Evolutionary conservation across 805 yeast genomes (phyloP), one percentile per base, ranked within the genome.

Genomic region (Candida verbasci): DNA sequence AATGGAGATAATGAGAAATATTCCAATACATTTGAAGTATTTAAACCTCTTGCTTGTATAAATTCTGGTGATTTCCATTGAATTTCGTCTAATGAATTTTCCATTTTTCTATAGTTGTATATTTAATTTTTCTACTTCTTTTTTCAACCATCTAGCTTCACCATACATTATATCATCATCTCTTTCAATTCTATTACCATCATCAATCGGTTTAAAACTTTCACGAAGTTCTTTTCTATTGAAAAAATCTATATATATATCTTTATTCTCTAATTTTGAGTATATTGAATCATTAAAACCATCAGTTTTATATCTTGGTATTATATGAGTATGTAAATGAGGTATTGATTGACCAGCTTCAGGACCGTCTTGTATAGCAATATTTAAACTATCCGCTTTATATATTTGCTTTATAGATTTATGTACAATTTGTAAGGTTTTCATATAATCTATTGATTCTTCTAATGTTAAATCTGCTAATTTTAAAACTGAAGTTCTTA

Each of bases 41-140:
- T 72, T 17, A 93, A 73, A 0, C 96, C 97, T 55, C 80, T 80
- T 36, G 81, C 76, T 55, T 88, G 95, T 45, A 93, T 87, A 94
- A 96, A 93, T 58, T 93, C 98, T 1, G 98, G 97, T 3, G 93
- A 82, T 46, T 89, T 78, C 98, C 98, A 93, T 57, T 89, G 97
- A 28, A 93, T 72, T 51, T 91, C 97, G 53, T 89, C 97, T 18
- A 89, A 66, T 21, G 69, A 68, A 34, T 58, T 24, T 4, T 31
- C 23, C 16, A 24, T 31, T 16, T 20, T 23, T 18, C 7, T 11
- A 4, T 28, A 12, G 11, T 3, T 17, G 12, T 26, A 28, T 12
- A 24, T 18, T 18, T 28, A 35, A 67, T 38, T 62, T 55, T 3
- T 52, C 52, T 21, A 78, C 48, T 38, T 72, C 72, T 3, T 46